Evolutionary conservation across 148 eudicot species (phyloP).

Genomic region (Rheum nobile): DNA sequence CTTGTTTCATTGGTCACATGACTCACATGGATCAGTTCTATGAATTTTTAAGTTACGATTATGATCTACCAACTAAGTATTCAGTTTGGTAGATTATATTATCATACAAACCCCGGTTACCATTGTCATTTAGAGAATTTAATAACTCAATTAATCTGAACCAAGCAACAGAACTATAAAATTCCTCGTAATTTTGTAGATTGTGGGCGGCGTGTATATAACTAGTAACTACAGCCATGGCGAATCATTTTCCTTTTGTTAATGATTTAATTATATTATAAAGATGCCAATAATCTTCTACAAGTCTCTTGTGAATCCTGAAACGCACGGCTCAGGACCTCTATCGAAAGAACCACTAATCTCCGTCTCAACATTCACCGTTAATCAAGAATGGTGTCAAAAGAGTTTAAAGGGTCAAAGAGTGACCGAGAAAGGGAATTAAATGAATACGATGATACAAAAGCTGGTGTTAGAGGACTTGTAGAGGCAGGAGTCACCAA

Average conservation of each 20-base stretch:
- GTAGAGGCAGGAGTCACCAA: constrained; percentile 26
- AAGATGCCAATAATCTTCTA: not conserved
- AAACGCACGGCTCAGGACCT: not conserved
- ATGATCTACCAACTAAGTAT: not conserved
- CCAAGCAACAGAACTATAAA: not conserved
- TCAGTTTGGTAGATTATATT: not conserved
- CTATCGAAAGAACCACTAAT: not conserved
- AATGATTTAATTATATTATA: not conserved
- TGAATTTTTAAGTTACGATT: not conserved
- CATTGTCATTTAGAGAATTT: not conserved
- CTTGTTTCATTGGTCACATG: not conserved
- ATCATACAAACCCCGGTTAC: not conserved
- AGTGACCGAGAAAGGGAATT: constrained; percentile 19
- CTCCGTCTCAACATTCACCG: not conserved
- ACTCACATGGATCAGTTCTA: too few species aligned
- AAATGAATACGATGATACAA: constrained; percentile 23
- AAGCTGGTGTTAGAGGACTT: constrained; percentile 43
- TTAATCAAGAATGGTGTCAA: not conserved
- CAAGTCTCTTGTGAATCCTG: not conserved
- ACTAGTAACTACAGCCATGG: not conserved
- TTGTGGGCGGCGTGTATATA: not conserved
- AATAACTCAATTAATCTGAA: not conserved
- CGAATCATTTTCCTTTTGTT: not conserved
- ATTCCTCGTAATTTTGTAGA: not conserved
- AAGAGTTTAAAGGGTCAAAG: not conserved